Percentiles rank a stretch among this genome's conserved stretches.
phyloP scores from a whole-genome alignment of 345 rosid genomes.

The Murraya paniculata region DNA sequence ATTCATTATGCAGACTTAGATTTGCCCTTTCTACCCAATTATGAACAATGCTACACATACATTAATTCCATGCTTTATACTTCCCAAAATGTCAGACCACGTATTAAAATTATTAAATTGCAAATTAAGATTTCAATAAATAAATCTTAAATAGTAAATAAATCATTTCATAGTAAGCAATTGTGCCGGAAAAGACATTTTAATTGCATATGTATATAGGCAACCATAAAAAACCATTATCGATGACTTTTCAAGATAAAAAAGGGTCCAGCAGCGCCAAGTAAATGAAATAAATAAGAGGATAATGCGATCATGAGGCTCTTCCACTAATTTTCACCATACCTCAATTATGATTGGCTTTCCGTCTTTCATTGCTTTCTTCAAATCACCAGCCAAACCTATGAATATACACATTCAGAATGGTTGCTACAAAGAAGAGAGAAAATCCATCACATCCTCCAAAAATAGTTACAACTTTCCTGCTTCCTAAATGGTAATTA shows the following conservation, averaged over 20 bases:
- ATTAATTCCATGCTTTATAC: background rate
- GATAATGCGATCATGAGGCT: background rate
- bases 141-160: background rate
- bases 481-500: background rate
- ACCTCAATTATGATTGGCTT: constrained; percentile 98
- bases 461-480: background rate
- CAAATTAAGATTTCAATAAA: background rate
- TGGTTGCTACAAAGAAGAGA: constrained; percentile 4
- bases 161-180: background rate
- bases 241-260: background rate
- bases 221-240: background rate
- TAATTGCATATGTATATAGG: background rate
- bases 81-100: background rate
- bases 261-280: background rate
- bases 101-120: background rate
- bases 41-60: background rate
- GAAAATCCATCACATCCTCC: constrained; percentile 6
- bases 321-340: constrained; percentile 3
- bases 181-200: background rate
- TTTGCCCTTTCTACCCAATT: background rate
- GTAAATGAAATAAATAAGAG: constrained; percentile 1
- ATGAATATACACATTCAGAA: constrained; percentile 20
- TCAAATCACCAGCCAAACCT: constrained; percentile 98
- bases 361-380: constrained; percentile 99
- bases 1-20: constrained; percentile 5